Evolutionary conservation across 2,329 filamentous ascomycete genomes (phyloP).

Genomic region (Elsinoe ampelina): DNA sequence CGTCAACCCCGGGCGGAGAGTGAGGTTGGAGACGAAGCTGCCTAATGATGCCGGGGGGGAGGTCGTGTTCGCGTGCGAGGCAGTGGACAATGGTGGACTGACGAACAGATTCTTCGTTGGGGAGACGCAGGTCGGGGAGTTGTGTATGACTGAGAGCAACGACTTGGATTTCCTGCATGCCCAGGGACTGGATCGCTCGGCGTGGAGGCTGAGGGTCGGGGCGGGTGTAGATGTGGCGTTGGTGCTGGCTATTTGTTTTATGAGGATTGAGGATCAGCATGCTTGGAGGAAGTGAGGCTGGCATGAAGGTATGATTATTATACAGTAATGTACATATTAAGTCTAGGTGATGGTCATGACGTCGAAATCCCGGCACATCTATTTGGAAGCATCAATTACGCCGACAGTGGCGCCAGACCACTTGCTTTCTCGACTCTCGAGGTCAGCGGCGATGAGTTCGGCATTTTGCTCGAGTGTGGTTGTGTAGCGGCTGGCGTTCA

Average conservation of each 20-base stretch:
- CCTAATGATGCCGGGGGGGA: not conserved
- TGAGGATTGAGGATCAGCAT: not conserved
- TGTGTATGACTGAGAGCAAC: not conserved
- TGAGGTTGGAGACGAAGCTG: not conserved
- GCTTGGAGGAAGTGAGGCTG: not conserved
- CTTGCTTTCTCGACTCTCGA: slow-evolving; percentile 24
- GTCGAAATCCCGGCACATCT: not conserved
- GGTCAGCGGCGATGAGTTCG: slow-evolving; percentile 35
- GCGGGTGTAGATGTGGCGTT: not conserved
- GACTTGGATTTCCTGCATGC: not conserved
- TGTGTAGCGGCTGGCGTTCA: slow-evolving; percentile 27
- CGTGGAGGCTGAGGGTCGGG: not conserved
- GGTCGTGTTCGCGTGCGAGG: not conserved
- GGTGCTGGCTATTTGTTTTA: not conserved
- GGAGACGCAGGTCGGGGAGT: not conserved
- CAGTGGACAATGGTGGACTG: not conserved
- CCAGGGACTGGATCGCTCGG: not conserved
- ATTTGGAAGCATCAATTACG: slow-evolving; percentile 24
- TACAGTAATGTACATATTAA: too few relatives aligned
- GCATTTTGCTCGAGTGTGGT: slow-evolving; percentile 35
- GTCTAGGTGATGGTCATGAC: too few relatives aligned
- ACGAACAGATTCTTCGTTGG: not conserved
- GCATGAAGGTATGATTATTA: not conserved
- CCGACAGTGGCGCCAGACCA: slow-evolving; percentile 31
- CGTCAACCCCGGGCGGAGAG: not conserved